phyloP scores from a whole-genome alignment of 768 basidiomycete species.

The Mycena olivaceomarginata region DNA sequence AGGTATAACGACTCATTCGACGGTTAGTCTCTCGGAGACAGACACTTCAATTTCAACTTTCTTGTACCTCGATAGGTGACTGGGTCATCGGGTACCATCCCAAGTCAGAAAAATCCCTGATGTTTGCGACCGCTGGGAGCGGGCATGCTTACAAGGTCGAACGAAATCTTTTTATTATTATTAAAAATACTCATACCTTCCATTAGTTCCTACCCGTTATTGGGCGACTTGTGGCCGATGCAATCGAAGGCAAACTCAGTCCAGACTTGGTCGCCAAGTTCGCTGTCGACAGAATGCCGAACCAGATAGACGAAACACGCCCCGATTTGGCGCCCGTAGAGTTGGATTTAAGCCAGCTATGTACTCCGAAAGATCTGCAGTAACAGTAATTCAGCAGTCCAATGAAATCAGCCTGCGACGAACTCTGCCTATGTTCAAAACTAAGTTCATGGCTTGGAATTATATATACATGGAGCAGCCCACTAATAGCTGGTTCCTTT shows the following conservation, averaged over 20 bases:
- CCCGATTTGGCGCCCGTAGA: conserved; percentile 51
- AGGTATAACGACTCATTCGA: conserved; percentile 95
- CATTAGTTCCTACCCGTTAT: conserved; percentile 90
- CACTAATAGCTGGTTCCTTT: conserved; percentile 46
- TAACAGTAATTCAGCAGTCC: conserved; percentile 1
- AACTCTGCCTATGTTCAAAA: not conserved
- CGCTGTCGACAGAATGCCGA: conserved; percentile 70
- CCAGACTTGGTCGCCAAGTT: conserved; percentile 75
- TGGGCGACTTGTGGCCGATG: conserved; percentile 84
- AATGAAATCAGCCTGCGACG: too few species aligned
- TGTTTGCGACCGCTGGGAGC: conserved; percentile 92
- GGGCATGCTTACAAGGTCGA: conserved; percentile 92
- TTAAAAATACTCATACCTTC: conserved; percentile 29
- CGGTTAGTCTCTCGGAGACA: conserved; percentile 45
- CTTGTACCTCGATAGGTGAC: conserved; percentile 59
- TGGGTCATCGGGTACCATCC: conserved; percentile 91
- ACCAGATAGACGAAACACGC: conserved; percentile 57
- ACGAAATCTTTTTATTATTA: not conserved
- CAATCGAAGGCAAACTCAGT: conserved; percentile 79
- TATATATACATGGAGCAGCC: conserved; percentile 40
- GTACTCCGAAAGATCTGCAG: conserved; percentile 66
- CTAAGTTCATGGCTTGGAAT: conserved; percentile 16
- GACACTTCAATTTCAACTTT: too few species aligned
- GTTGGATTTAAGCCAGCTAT: conserved; percentile 70
- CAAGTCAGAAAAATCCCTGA: conserved; percentile 68